Evolutionary conservation across 1,139 yeast genomes (phyloP).

Genomic region (Yamadazyma oceani): DNA sequence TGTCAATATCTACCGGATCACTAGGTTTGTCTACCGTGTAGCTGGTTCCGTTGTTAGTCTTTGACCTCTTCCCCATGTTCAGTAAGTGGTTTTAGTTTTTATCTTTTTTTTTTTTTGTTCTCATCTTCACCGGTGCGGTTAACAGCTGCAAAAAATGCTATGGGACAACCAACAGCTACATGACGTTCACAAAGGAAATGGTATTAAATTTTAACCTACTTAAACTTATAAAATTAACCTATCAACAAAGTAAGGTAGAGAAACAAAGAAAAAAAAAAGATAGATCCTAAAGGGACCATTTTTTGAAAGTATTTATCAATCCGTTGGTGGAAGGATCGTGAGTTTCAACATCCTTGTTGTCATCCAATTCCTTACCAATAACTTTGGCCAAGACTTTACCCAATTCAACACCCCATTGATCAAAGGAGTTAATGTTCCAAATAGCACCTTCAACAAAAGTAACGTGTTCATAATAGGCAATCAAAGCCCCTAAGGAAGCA

Average conservation of each 20-base stretch:
- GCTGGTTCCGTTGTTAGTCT: conserved; percentile 19
- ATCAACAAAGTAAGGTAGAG: neutral
- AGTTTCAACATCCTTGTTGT: conserved; percentile 50
- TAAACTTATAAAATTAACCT: neutral
- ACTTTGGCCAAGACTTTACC: conserved; percentile 98
- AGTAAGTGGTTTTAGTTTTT: neutral
- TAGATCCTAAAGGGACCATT: conserved; percentile 55
- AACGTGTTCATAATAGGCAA: conserved; percentile 95
- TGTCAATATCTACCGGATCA: conserved; percentile 8
- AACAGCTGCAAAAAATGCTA: too few relatives aligned
- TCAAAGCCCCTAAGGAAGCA: conserved; percentile 90
- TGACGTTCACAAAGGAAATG: neutral
- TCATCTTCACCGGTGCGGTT: too few relatives aligned
- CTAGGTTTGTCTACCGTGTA: conserved; percentile 9
- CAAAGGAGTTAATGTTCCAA: conserved; percentile 99
- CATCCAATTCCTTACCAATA: conserved; percentile 84
- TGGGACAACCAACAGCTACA: too few relatives aligned
- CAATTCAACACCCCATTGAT: conserved; percentile 99
- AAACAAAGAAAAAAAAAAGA: neutral
- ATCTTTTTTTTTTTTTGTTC: neutral
- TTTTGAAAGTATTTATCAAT: conserved; percentile 90
- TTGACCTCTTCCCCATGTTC: conserved; percentile 17
- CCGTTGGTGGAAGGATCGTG: conserved; percentile 93
- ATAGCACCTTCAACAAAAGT: conserved; percentile 98
- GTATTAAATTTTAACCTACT: neutral